Percentiles rank a stretch among this genome's conserved stretches.
phyloP scores from a whole-genome alignment of 2,329 filamentous ascomycete species.

The Aspergillus sp. region DNA sequence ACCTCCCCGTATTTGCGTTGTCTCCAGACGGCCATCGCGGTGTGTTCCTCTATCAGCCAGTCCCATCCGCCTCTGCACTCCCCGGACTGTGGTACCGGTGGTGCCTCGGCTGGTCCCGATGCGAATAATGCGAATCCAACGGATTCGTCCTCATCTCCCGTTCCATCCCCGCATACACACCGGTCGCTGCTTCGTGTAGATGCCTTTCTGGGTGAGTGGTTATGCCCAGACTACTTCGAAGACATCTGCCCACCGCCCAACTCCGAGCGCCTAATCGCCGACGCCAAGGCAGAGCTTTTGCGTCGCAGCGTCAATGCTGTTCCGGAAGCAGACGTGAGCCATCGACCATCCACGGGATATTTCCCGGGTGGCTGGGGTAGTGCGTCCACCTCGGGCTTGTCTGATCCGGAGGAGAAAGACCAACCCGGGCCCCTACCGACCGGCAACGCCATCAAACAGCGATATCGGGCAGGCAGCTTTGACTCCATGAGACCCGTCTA shows the following conservation, averaged over 20 bases:
- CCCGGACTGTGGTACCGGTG: slow-evolving; percentile 1
- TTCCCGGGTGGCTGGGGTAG: slow-evolving; percentile 52
- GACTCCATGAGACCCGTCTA: slow-evolving; percentile 25
- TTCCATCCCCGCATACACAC: slow-evolving; percentile 5
- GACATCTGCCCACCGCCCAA: slow-evolving; percentile 81
- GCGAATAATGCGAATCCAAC: not conserved
- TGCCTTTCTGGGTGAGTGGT: slow-evolving; percentile 91
- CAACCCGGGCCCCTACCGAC: not conserved
- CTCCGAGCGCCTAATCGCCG: slow-evolving; percentile 77
- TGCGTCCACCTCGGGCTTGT: slow-evolving; percentile 18
- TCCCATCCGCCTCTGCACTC: slow-evolving; percentile 12
- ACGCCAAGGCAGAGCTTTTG: slow-evolving; percentile 79
- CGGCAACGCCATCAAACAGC: slow-evolving; percentile 12
- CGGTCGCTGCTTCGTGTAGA: slow-evolving; percentile 62
- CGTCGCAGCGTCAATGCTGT: slow-evolving; percentile 61
- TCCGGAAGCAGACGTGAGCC: slow-evolving; percentile 27
- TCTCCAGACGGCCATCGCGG: slow-evolving; percentile 81
- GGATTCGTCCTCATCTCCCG: not conserved
- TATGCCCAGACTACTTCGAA: slow-evolving; percentile 88
- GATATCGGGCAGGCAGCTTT: slow-evolving; percentile 43
- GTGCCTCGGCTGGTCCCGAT: not conserved
- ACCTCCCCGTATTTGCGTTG: slow-evolving; percentile 91
- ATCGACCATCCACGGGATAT: slow-evolving; percentile 35
- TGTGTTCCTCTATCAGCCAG: slow-evolving; percentile 70
- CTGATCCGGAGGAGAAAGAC: slow-evolving; percentile 20